Evolutionary conservation across 345 rosid species (phyloP).

Genomic region (Euclidium syriacum): DNA sequence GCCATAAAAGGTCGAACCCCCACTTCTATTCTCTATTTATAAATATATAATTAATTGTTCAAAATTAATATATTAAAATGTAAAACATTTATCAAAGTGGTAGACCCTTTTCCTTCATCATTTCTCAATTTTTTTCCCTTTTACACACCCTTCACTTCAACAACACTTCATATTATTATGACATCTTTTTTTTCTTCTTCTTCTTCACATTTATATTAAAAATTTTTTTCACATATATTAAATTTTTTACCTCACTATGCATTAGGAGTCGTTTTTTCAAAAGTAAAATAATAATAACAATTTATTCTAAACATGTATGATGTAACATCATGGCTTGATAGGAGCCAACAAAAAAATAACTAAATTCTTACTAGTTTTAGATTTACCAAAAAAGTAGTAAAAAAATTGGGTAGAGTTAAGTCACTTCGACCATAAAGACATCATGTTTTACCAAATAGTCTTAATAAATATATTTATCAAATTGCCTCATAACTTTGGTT

Average conservation of each 20-base stretch:
- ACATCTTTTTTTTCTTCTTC: too few species aligned
- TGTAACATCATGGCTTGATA: not conserved
- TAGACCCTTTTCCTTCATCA: constrained; percentile 14
- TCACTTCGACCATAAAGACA: too few species aligned
- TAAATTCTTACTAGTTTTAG: not conserved
- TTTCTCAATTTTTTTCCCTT: not conserved
- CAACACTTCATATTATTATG: not conserved
- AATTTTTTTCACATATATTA: too few species aligned
- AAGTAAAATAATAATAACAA: too few species aligned
- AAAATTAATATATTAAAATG: not conserved
- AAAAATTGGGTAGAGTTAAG: too few species aligned
- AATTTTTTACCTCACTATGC: too few species aligned
- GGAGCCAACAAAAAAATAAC: not conserved
- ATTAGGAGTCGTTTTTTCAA: too few species aligned
- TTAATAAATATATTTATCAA: too few species aligned
- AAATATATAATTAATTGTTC: not conserved
- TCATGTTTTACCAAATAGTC: not conserved
- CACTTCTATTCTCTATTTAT: constrained; percentile 1
- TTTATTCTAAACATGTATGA: not conserved
- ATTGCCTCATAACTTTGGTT: too few species aligned
- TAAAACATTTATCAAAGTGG: constrained; percentile 9
- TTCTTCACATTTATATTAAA: too few species aligned
- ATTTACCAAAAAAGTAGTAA: too few species aligned
- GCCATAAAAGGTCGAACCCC: constrained; percentile 24
- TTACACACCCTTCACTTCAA: constrained; percentile 11